These are phyloP conservation scores for Yarrowia yakushimensis DNA, from an alignment of 805 yeast species.

Conservation along the genomic window DNA sequence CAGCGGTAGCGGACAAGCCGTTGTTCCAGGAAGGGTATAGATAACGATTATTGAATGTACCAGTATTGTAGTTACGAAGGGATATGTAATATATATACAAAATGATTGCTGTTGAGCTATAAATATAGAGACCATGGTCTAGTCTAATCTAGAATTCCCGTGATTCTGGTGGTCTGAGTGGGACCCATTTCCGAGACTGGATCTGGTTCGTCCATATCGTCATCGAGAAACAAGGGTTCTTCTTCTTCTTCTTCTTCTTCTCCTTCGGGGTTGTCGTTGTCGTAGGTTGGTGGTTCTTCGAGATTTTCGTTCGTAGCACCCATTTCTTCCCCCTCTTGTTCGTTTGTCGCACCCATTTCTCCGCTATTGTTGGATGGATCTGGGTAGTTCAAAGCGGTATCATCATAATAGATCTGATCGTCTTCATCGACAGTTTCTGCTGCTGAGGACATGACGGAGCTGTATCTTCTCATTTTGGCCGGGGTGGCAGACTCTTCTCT, in stretches of 20 bases:
- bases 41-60: background rate
- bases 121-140: too few relatives aligned
- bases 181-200: background rate
- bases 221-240: constrained; percentile 14
- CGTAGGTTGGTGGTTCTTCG: background rate
- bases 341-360: background rate
- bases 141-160: background rate
- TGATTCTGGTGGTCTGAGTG: background rate
- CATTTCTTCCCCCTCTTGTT: background rate
- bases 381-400: background rate
- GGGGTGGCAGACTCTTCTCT: background rate
- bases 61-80: too few relatives aligned
- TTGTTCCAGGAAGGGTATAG: background rate
- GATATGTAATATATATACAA: too few relatives aligned
- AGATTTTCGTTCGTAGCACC: background rate
- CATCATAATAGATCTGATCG: background rate
- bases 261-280: background rate
- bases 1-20: background rate
- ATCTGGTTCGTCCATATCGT: background rate
- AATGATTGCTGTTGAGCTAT: too few relatives aligned
- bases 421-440: background rate
- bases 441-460: background rate
- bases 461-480: background rate
- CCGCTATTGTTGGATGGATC: background rate
- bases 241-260: background rate